phyloP scores from a whole-genome alignment of 768 basidiomycete genomes.

The Infundibulicybe gibba region DNA sequence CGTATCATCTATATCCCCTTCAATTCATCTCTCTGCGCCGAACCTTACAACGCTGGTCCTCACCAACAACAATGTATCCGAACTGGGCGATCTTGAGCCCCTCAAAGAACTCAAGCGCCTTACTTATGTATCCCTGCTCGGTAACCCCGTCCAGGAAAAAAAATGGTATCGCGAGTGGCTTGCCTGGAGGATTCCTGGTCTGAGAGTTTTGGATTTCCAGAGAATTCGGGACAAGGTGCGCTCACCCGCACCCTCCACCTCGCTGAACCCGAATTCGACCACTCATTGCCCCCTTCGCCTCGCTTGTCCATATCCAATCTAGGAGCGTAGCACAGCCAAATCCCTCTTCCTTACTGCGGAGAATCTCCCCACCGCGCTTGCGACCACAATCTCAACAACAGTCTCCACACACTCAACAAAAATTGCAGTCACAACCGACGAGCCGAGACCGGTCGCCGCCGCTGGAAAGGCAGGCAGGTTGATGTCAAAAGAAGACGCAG shows the following conservation, averaged over 20 bases:
- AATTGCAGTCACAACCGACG: constrained; percentile 63
- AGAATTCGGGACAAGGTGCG: constrained; percentile 92
- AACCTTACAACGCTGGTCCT: constrained; percentile 82
- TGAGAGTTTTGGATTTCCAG: constrained; percentile 94
- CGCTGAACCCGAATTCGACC: constrained; percentile 19
- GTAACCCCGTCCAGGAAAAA: constrained; percentile 85
- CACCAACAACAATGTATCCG: constrained; percentile 76
- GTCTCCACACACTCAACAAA: constrained; percentile 68
- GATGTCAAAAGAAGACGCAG: constrained; percentile 90
- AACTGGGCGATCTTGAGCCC: constrained; percentile 84
- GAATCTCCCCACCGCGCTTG: constrained; percentile 73
- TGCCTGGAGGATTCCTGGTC: constrained; percentile 79
- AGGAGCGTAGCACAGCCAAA: constrained; percentile 80
- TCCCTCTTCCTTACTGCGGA: constrained; percentile 80
- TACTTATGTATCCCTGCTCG: constrained; percentile 72
- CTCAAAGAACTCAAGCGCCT: constrained; percentile 73
- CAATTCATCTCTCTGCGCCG: constrained; percentile 78
- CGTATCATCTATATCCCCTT: constrained; percentile 77
- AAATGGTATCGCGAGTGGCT: constrained; percentile 98
- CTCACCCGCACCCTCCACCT: constrained; percentile 33
- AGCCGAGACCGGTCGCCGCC: constrained; percentile 59
- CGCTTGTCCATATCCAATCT: constrained; percentile 16
- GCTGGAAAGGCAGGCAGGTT: constrained; percentile 76
- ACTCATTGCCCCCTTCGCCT: constrained; percentile 6
- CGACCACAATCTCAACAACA: constrained; percentile 72